Base-by-base conservation (phyloP, 2,329 filamentous ascomycete species). In the Colletotrichum camelliae region DNA sequence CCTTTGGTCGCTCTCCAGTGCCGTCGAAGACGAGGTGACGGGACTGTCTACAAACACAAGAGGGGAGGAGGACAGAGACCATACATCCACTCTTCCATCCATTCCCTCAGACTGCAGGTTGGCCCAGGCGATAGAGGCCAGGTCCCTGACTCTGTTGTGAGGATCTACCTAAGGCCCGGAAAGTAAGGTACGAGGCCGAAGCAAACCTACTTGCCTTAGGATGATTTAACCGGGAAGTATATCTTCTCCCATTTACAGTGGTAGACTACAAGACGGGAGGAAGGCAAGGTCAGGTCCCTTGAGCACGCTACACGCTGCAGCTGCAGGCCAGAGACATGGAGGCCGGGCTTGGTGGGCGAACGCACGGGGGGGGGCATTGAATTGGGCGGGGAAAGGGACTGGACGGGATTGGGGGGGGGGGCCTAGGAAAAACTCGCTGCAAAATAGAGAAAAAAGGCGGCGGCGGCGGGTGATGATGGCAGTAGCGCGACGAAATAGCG, bases 61-160 rank as follows among this genome's bases (percentile, higher is more conserved):
- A 21, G 27, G 55, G 15, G 7, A 18, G n/a, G 24, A 58, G 55
- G 24, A 18, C 55, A 52, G 43, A 52, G 5, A 6, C 43, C 43
- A 13, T 13, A 21, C 43, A 52, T 52, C 43, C 43, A 52, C 43
- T 52, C 43, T 21, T 13, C 43, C 43, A 52, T 21, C n/a, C 43
- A 52, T 52, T 21, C 43, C 43, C 43, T 52, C 55, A 31, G 55
- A 31, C 55, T 58, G 55, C 55, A 58, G 24, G 27, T 0, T 58
- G 55, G 35, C 39, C 29, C 31, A 67, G 21, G n/a, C 66, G 21
- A 60, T 21, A 21, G 29, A 61, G 57, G 55, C 55, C 33, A 29
- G 65, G 65, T 73, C 55, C 70, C 70, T 72, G 70, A 58, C 35
- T 29, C 33, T 67, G 12, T 67, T 24, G 55, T 68, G 65, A 61